Evolutionary conservation across 2,329 filamentous ascomycete species (phyloP), one percentile per base, ranked within the genome.

Genomic region (Aureobasidium mangrovei): DNA sequence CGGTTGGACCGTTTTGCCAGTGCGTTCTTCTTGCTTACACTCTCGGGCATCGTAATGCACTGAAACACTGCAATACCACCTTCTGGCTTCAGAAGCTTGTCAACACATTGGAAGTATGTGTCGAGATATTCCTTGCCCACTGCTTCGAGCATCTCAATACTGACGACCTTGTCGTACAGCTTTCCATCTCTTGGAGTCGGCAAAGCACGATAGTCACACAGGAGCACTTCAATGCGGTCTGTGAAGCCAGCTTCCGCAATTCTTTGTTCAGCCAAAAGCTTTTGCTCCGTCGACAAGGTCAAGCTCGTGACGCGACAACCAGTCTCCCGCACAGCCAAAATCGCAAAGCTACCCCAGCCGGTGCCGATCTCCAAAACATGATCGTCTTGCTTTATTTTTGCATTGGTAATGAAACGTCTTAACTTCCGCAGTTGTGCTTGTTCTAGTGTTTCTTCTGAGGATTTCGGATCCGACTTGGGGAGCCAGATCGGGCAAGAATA

Each of bases 71-170:
- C 83, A 41, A 87, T 78, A 1, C 84, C 81, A 2, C 81, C 82
- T 12, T 84, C 75, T 45, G 74, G 75, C 67, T 88, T 87, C 41
- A 89, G 67, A 32, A 87, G 66, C 55, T 73, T 72, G 60, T 87
- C 72, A 48, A 89, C 74, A 59, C 78, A 80, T 18, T 72, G 69
- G 64, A 89, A 89, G 64, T 88, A 89, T 1, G 78, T 83, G 24
- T 76, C 73, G 32, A 89, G 67, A 60, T 80, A 88, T 63, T 85
- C 82, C 49, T 77, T 72, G 3, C 85, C 85, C 0, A 88, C 85
- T 1, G 83, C 83, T 70, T 89, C 86, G 26, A 88, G 72, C 86
- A 89, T 89, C 64, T 89, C 86, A 56, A 88, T 86, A 3, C 83
- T 86, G 6, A 88, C 75, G 5, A 88, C 74, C 65, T 87, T 87